These are phyloP conservation scores for Lentinula detonsa DNA, from an alignment of 768 basidiomycete genomes.

Conservation along the genomic window DNA sequence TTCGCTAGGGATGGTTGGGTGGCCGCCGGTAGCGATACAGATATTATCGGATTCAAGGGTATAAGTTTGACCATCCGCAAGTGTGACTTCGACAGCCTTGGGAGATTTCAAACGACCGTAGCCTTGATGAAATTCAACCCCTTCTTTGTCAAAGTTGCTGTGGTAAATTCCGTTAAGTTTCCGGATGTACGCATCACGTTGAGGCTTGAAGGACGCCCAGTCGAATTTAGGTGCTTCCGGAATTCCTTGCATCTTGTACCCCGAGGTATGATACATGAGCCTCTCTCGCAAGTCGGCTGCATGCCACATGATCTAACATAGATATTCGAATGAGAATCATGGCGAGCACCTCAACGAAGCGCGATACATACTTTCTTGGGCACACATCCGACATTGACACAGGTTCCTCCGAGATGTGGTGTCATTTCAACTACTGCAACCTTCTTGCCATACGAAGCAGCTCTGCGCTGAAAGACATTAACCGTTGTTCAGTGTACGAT, in stretches of 20 bases:
- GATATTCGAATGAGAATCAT: neutral
- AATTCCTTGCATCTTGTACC: conserved; percentile 65
- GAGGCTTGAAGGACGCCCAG: conserved; percentile 88
- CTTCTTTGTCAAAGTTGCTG: conserved; percentile 79
- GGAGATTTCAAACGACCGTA: conserved; percentile 66
- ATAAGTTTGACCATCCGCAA: conserved; percentile 63
- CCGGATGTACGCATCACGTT: conserved; percentile 93
- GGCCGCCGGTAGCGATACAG: conserved; percentile 82
- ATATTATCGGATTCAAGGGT: conserved; percentile 72
- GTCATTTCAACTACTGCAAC: conserved; percentile 83
- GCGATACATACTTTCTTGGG: conserved; percentile 77
- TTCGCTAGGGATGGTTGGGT: conserved; percentile 74
- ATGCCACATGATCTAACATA: conserved; percentile 95
- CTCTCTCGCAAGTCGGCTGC: conserved; percentile 88
- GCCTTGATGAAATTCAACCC: conserved; percentile 83
- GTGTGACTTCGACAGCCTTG: conserved; percentile 67
- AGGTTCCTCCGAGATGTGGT: conserved; percentile 82
- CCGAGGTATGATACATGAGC: conserved; percentile 65
- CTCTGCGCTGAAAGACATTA: conserved; percentile 64
- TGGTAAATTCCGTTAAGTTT: conserved; percentile 89
- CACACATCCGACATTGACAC: conserved; percentile 97
- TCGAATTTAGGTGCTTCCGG: conserved; percentile 57
- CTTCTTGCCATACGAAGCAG: conserved; percentile 88
- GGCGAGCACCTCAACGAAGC: neutral
- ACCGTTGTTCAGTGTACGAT: neutral